Conservation (phyloP, 2,329 filamentous ascomycete species). For the Colletotrichum acutatum region DNA sequence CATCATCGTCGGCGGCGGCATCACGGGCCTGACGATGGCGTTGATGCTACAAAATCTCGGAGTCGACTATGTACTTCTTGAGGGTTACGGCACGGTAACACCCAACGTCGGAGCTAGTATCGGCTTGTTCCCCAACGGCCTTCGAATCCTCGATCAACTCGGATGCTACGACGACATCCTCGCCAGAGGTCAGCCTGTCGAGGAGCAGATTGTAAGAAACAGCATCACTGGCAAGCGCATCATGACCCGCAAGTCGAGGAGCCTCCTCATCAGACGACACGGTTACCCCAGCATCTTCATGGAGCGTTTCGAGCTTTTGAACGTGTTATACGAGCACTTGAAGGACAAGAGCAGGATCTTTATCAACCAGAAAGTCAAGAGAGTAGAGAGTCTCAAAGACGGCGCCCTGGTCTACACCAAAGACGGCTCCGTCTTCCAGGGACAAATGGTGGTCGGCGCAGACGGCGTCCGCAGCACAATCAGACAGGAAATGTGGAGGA, state of each 20-base stretch:
- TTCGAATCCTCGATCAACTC: conserved; percentile 61
- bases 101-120: conserved; percentile 61
- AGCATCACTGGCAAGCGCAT: conserved; percentile 18
- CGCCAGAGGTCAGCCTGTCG: conserved; percentile 1
- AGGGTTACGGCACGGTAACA: conserved; percentile 52
- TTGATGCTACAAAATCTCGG: conserved; percentile 53
- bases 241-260: conserved; percentile 9
- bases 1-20: conserved; percentile 40
- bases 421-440: conserved; percentile 44
- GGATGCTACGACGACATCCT: conserved; percentile 45
- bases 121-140: conserved; percentile 53
- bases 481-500: conserved; percentile 43
- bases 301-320: conserved; percentile 48
- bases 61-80: conserved; percentile 62
- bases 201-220: conserved; percentile 5
- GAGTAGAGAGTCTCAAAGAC: conserved; percentile 25
- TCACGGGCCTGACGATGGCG: conserved; percentile 40
- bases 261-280: conserved; percentile 34
- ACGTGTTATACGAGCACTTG: conserved; percentile 47
- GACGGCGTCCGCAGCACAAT: conserved; percentile 54
- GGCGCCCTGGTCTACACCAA: conserved; percentile 43
- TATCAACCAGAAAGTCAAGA: conserved; percentile 29
- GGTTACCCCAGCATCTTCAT: conserved; percentile 48
- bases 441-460: conserved; percentile 50
- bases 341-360: conserved; percentile 41